Base-by-base conservation (phyloP, 371 early-diverging fungal species). In the Mucor irregularis region DNA sequence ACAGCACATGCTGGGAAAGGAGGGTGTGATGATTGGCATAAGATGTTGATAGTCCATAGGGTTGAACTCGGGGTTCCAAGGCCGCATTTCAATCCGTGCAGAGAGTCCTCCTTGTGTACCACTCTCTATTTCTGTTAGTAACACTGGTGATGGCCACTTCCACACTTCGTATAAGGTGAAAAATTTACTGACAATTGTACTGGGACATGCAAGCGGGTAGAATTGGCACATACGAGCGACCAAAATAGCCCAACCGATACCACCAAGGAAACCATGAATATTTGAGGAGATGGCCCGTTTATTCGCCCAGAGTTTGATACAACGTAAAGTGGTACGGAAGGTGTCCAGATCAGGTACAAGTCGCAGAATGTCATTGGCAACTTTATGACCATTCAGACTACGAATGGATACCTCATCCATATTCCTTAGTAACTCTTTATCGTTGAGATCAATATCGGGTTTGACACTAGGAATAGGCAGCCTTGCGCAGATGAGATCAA, bases 1-100 rank as follows among this genome's bases (percentile, higher is more conserved):
- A 0, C 97, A 83, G 69, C 99, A 98, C 94, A 99, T 98, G 21
- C 95, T 91, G 7, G 99, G 99, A 69, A 98, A 99, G 0, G 94
- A 94, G 1, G 97, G 97, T 8, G 97, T 97, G 48, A 97, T 94
- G 35, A 97, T 83, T 2, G 97, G 97, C 96, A 97, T 95, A 29
- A 79, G 74, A 62, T 97, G 96, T 6, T 69, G 68, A 28, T 52
- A 39, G 17, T 64, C 58, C 7, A 33, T 16, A 6, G 42, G 21
- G 13, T 47, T 49, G 1, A 24, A 45, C 10, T 76, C 79, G 5
- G 93, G 92, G 59, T 94, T 94, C 97, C 98, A 97, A 7, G 94
- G 89, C 25, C 85, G 80, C 17, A 93, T 71, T 22, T 80, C 71
- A 35, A 87, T 76, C n/a, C 35, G 35, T 4, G 89, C 75, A 0